Evolutionary conservation across 179 eudicot species (phyloP).

Genomic region (Nepenthes alata): DNA sequence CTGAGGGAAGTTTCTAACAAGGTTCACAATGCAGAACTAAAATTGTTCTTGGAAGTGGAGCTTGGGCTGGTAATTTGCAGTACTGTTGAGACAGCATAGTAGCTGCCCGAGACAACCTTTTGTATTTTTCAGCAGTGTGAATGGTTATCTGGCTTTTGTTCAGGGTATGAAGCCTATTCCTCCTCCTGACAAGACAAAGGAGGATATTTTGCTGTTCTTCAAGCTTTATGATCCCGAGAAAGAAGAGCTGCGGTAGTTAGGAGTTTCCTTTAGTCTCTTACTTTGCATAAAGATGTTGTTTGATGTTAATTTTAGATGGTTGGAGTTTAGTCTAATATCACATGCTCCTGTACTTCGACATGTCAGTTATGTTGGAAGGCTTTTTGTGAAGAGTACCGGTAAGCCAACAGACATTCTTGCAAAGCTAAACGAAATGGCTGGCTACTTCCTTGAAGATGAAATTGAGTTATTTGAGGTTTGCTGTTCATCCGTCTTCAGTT

Average conservation of each 20-base stretch:
- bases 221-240: slow-evolving; percentile 81
- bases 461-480: slow-evolving; percentile 86
- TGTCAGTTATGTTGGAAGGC: slow-evolving; percentile 74
- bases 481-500: background rate
- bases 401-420: slow-evolving; percentile 68
- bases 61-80: slow-evolving; percentile 40
- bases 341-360: background rate
- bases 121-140: background rate
- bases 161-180: slow-evolving; percentile 59
- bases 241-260: slow-evolving; percentile 69
- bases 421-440: slow-evolving; percentile 71
- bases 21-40: slow-evolving; percentile 63
- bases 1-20: slow-evolving; percentile 66
- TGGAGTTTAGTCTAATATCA: no score
- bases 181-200: slow-evolving; percentile 67
- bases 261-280: background rate
- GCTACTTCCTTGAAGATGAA: slow-evolving; percentile 64
- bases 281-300: no score
- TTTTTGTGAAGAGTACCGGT: slow-evolving; percentile 71
- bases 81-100: no score
- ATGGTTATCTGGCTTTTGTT: slow-evolving; percentile 1
- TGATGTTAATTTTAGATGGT: no score
- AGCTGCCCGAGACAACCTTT: no score
- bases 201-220: slow-evolving; percentile 72
- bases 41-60: slow-evolving; percentile 70